phyloP scores from a whole-genome alignment of 257 asterid genomes.

The Fraxinus excelsior region DNA sequence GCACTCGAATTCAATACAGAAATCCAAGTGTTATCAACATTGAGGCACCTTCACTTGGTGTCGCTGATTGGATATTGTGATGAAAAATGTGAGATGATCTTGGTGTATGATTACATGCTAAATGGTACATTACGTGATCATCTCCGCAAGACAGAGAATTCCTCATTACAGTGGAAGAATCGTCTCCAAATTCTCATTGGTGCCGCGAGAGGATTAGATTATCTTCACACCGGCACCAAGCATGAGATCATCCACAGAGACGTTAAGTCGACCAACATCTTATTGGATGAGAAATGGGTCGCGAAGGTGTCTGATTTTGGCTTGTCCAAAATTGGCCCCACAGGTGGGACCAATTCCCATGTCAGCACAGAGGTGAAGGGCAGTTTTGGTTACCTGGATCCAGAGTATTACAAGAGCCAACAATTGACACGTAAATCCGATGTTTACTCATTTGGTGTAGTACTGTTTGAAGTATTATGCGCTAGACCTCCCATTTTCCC shows the following conservation, averaged over 20 bases:
- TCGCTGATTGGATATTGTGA: conserved; percentile 69
- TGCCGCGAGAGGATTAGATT: conserved; percentile 63
- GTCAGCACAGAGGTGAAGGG: conserved; percentile 79
- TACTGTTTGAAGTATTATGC: conserved; percentile 57
- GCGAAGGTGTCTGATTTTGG: conserved; percentile 80
- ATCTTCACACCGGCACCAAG: conserved; percentile 60
- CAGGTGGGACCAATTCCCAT: conserved; percentile 36
- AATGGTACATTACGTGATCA: conserved; percentile 59
- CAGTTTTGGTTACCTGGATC: conserved; percentile 68
- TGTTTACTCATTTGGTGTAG: conserved; percentile 74
- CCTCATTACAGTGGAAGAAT: conserved; percentile 49
- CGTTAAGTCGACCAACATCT: conserved; percentile 66
- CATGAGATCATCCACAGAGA: conserved; percentile 64
- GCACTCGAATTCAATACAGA: conserved; percentile 62
- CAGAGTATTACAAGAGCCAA: conserved; percentile 57
- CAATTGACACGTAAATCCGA: conserved; percentile 69
- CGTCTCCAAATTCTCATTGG: conserved; percentile 63
- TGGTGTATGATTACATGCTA: conserved; percentile 71
- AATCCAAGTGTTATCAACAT: conserved; percentile 59
- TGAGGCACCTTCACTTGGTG: conserved; percentile 63
- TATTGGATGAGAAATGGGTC: conserved; percentile 59
- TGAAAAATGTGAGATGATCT: conserved; percentile 61
- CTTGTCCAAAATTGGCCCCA: conserved; percentile 64
- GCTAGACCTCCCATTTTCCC: conserved; percentile 47
- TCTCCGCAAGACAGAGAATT: conserved; percentile 41